These are phyloP conservation scores for Oenanthe sinensis DNA, from an alignment of 129 eudicot species.

Conservation along the genomic window DNA sequence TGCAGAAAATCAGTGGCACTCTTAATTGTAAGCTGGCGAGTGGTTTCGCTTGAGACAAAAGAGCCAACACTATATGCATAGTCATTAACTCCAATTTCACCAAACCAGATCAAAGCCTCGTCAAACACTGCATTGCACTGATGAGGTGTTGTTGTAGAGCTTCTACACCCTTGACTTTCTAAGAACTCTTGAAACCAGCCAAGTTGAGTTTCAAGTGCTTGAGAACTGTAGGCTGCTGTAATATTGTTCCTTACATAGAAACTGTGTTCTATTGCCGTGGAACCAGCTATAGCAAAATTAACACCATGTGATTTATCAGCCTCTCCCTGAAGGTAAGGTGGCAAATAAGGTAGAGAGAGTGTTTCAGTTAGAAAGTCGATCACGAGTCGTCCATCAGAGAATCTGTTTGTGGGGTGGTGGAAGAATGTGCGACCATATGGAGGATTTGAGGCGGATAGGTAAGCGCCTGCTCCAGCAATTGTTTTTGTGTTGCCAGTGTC, in stretches of 20 bases:
- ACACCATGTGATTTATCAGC: conserved; percentile 43
- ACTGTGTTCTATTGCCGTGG: conserved; percentile 63
- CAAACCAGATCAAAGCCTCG: conserved; percentile 87
- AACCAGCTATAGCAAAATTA: conserved; percentile 75
- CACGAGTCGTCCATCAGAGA: conserved; percentile 79
- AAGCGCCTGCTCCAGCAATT: conserved; percentile 46
- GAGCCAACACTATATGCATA: conserved; percentile 65
- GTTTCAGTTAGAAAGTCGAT: conserved; percentile 64
- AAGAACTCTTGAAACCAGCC: conserved; percentile 46
- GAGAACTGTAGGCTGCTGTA: conserved; percentile 41
- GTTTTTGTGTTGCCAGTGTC: conserved; percentile 84
- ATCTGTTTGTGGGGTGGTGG: conserved; percentile 89
- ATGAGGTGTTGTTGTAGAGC: conserved; percentile 20
- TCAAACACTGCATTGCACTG: conserved; percentile 45
- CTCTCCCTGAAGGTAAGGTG: conserved; percentile 46
- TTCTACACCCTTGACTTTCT: conserved; percentile 42
- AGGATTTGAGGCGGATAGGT: conserved; percentile 50
- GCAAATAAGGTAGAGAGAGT: conserved; percentile 59
- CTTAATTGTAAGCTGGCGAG: conserved; percentile 51
- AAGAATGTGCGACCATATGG: conserved; percentile 84
- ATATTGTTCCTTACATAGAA: conserved; percentile 65
- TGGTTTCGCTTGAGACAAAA: conserved; percentile 31
- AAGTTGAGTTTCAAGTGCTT: conserved; percentile 61
- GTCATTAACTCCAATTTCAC: conserved; percentile 94
- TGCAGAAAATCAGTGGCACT: conserved; percentile 49